Percentiles rank a stretch among this genome's conserved stretches.
These are phyloP conservation scores for Sporothrix variecibatus DNA, from an alignment of 2,329 filamentous ascomycete genomes.

Conservation along the genomic window DNA sequence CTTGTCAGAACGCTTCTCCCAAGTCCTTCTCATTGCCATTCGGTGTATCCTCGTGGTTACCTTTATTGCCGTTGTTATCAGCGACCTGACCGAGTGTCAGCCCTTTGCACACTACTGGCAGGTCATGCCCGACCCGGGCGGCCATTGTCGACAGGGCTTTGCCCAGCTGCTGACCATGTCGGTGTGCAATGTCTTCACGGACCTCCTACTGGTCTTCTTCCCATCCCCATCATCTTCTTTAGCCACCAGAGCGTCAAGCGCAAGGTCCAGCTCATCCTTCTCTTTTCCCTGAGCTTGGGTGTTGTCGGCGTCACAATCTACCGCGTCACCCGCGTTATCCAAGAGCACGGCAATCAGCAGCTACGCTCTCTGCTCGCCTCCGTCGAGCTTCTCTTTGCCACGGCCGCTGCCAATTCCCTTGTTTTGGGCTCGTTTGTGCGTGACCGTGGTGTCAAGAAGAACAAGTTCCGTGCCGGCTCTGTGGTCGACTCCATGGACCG, in stretches of 20 bases:
- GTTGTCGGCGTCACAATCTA: slow-evolving; percentile 79
- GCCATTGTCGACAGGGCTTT: slow-evolving; percentile 81
- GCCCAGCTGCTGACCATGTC: slow-evolving; percentile 88
- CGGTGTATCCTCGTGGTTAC: slow-evolving; percentile 71
- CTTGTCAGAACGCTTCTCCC: slow-evolving; percentile 78
- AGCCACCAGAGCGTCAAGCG: slow-evolving; percentile 75
- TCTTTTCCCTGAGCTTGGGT: slow-evolving; percentile 83
- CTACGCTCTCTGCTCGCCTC: slow-evolving; percentile 88
- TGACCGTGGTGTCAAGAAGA: slow-evolving; percentile 87
- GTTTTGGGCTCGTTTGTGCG: slow-evolving; percentile 91
- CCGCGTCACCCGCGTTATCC: slow-evolving; percentile 77
- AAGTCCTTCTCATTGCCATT: slow-evolving; percentile 69
- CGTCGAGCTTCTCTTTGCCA: slow-evolving; percentile 85
- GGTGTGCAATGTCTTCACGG: slow-evolving; percentile 83
- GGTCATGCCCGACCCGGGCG: slow-evolving; percentile 81
- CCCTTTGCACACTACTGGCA: slow-evolving; percentile 77
- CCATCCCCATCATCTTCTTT: slow-evolving; percentile 81
- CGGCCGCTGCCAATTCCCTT: slow-evolving; percentile 82
- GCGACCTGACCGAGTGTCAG: slow-evolving; percentile 80
- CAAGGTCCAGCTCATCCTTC: slow-evolving; percentile 74
- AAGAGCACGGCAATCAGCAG: slow-evolving; percentile 72
- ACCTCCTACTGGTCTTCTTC: slow-evolving; percentile 82
- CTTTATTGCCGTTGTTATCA: slow-evolving; percentile 77
- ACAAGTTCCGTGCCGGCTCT: slow-evolving; percentile 71
- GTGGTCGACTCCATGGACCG: slow-evolving; percentile 64